phyloP scores from a whole-genome alignment of 257 asterid species.

The Forsythia viridissima region DNA sequence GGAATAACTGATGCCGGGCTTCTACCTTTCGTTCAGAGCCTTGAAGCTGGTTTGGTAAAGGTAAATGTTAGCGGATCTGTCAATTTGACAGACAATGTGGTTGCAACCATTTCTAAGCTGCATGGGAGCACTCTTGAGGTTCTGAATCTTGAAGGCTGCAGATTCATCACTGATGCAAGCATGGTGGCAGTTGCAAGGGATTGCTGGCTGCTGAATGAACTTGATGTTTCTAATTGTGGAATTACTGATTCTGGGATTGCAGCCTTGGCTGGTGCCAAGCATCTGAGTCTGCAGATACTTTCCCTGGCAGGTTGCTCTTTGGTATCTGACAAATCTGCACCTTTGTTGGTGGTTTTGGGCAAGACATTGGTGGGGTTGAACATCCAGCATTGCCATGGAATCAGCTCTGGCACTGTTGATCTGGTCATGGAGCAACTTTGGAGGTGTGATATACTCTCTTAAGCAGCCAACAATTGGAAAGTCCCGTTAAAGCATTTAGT shows the following conservation, averaged over 20 bases:
- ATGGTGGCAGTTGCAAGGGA: constrained; percentile 54
- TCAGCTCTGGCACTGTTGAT: constrained; percentile 43
- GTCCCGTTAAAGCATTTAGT: not conserved
- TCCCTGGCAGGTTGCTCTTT: constrained; percentile 63
- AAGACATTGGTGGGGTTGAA: constrained; percentile 64
- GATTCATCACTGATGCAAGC: constrained; percentile 55
- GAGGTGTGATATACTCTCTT: constrained; percentile 86
- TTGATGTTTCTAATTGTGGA: constrained; percentile 59
- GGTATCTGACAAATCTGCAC: constrained; percentile 60
- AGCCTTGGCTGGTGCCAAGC: constrained; percentile 52
- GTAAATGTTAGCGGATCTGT: constrained; percentile 71
- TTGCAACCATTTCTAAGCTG: constrained; percentile 51
- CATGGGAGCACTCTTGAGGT: constrained; percentile 73
- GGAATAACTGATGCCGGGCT: constrained; percentile 68
- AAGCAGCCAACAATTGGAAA: constrained; percentile 12
- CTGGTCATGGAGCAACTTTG: constrained; percentile 63
- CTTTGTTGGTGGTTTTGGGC: constrained; percentile 53
- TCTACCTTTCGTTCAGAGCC: constrained; percentile 54
- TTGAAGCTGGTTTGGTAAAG: constrained; percentile 64
- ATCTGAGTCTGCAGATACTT: constrained; percentile 55
- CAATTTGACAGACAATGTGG: constrained; percentile 57
- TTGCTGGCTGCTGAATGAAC: constrained; percentile 61
- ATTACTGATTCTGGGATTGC: constrained; percentile 72
- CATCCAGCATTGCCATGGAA: constrained; percentile 71
- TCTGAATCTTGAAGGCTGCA: constrained; percentile 78